Base-by-base conservation (phyloP, 768 basidiomycete species). In the Rhodotorula babjevae region DNA sequence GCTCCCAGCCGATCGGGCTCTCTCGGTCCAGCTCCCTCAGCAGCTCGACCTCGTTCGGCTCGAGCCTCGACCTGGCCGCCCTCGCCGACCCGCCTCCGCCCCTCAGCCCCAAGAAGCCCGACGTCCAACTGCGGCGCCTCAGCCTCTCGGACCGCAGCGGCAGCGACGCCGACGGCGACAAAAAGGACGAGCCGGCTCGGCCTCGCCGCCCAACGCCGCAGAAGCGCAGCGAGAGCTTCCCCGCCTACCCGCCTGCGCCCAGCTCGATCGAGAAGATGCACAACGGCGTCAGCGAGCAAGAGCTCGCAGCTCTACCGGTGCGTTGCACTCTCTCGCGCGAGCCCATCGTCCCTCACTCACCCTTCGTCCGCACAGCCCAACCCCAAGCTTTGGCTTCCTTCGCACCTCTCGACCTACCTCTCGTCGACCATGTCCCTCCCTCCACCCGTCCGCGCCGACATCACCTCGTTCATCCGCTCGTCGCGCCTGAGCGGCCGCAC, bases 391-490 rank as follows among this genome's bases (percentile, higher is more conserved):
- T 78, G 77, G 77, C 67, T 69, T 2, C 76, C 76, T 0, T 73
- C 76, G 21, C 77, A 78, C 40, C 61, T 78, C 44, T 61, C 73
- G 36, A 56, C 77, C 40, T 76, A 78, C 68, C 69, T 78, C 53
- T 52, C 77, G 4, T 61, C 75, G 55, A 53, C 64, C 25, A 74
- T 78, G 53, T 53, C 63, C 1, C 74, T 78, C 42, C 64, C 67
- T 10, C 76, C 76, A 1, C 71, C 67, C 5, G 44, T 78, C 50
- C 58, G 63, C 31, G 61, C 44, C 31, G 77, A 78, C 67, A 74
- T 78, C 36, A 68, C 69, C 44, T 33, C 69, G 29, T 77, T 77
- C 57, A 68, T 78, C 42, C 64, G 60, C 33, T 47, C 72, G n/a
- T 72, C 76, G 3, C 67, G 69, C 19, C 63, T 78, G 15, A 55